A percentile compares a stretch with the other conserved stretches of the same genome.
These are phyloP conservation scores for Cyanidioschyzon merolae DNA, from an alignment of 23 red algal genomes.

Conservation along the genomic window DNA sequence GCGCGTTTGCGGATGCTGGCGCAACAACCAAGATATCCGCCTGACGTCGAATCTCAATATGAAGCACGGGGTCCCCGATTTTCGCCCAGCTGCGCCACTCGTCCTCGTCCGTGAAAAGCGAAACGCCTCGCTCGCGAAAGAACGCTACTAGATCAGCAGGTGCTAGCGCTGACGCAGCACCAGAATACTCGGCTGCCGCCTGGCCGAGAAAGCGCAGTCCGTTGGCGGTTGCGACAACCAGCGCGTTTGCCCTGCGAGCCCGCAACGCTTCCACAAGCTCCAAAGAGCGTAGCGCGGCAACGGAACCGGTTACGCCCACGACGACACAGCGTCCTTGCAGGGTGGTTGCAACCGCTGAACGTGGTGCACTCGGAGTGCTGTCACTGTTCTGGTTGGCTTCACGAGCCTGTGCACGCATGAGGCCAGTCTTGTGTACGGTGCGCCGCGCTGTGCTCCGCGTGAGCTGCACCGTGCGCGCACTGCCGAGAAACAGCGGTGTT, in stretches of 20 bases:
- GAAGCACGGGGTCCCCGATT: slow-evolving; percentile 69
- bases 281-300: slow-evolving; percentile 63
- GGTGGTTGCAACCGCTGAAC: no score
- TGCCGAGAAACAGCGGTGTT: no score
- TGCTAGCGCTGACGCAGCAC: neutral
- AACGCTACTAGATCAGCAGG: neutral
- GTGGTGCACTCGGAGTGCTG: no score
- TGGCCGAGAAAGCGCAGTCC: slow-evolving; percentile 3
- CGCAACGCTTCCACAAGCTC: slow-evolving; percentile 20
- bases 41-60: slow-evolving; percentile 72
- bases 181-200: neutral
- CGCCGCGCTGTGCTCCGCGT: no score
- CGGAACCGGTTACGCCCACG: slow-evolving; percentile 57
- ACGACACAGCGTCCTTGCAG: slow-evolving; percentile 20
- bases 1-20: slow-evolving; percentile 65
- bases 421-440: no score
- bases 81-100: slow-evolving; percentile 47
- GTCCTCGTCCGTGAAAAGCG: slow-evolving; percentile 29
- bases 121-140: slow-evolving; percentile 21
- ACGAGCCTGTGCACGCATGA: no score
- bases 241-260: slow-evolving; percentile 27
- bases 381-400: no score
- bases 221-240: slow-evolving; percentile 10
- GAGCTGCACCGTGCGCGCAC: no score
- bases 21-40: slow-evolving; percentile 67